phyloP scores from a whole-genome alignment of 2,329 filamentous ascomycete species.

The Fusarium xyrophilum region DNA sequence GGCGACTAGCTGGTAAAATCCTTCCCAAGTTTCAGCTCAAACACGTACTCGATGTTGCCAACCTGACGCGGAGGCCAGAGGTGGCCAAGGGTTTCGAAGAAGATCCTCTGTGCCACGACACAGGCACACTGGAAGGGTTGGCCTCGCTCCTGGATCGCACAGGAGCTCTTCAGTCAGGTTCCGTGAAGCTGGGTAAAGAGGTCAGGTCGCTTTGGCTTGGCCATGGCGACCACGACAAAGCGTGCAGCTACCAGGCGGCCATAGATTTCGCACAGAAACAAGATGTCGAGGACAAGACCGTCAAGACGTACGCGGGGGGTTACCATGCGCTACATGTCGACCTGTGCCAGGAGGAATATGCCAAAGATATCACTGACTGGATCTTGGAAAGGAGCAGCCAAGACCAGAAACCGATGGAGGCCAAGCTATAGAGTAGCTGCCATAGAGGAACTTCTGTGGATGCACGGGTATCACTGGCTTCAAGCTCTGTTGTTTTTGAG shows the following conservation, averaged over 20 bases:
- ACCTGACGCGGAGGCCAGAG: constrained; percentile 71
- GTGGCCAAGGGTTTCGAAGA: constrained; percentile 66
- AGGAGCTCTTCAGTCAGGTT: constrained; percentile 63
- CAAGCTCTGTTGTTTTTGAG: background rate
- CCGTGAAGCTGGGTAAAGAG: constrained; percentile 57
- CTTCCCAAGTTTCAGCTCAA: constrained; percentile 72
- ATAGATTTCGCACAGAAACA: constrained; percentile 68
- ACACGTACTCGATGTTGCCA: constrained; percentile 67
- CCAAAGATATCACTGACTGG: constrained; percentile 70
- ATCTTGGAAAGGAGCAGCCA: constrained; percentile 57
- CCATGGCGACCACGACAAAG: constrained; percentile 78
- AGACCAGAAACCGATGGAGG: constrained; percentile 36
- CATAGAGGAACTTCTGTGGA: background rate
- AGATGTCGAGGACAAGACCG: constrained; percentile 70
- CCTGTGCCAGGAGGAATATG: constrained; percentile 59
- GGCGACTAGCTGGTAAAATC: constrained; percentile 71
- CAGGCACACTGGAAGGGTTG: constrained; percentile 83
- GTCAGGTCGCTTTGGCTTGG: constrained; percentile 73
- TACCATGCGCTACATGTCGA: constrained; percentile 78
- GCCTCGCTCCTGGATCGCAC: constrained; percentile 80
- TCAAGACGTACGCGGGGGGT: constrained; percentile 77
- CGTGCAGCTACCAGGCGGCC: constrained; percentile 70
- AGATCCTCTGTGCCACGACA: constrained; percentile 80
- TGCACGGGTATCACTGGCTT: background rate
- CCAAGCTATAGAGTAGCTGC: constrained; percentile 48